These are phyloP conservation scores for Fusarium scirpi DNA, from an alignment of 2,329 filamentous ascomycete species.

Conservation along the genomic window DNA sequence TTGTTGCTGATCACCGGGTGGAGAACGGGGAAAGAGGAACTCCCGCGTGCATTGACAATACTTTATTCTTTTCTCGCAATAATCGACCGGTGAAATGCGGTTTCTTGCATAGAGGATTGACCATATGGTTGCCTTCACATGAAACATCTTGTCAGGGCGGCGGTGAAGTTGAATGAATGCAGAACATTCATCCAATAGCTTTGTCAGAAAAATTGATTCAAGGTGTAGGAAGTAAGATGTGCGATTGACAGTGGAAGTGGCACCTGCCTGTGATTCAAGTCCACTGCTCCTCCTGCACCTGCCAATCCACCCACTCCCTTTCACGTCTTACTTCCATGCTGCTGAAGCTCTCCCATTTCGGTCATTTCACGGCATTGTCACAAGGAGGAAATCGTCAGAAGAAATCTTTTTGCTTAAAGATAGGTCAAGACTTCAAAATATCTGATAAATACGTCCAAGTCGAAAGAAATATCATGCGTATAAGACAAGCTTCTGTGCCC, in stretches of 20 bases:
- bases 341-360: too few relatives aligned
- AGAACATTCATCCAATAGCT: neutral
- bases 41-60: constrained; percentile 25
- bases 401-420: neutral
- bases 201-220: neutral
- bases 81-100: constrained; percentile 16
- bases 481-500: neutral
- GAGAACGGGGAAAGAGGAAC: constrained; percentile 18
- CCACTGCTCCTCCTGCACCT: neutral
- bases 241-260: neutral
- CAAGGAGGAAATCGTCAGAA: too few relatives aligned
- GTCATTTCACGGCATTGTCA: too few relatives aligned
- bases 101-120: constrained; percentile 23
- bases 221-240: neutral
- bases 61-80: neutral
- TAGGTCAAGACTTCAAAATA: neutral
- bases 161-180: neutral
- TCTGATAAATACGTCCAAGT: neutral
- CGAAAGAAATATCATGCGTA: neutral
- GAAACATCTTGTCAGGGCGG: neutral
- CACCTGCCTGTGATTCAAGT: neutral
- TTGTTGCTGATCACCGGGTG: neutral
- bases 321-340: too few relatives aligned
- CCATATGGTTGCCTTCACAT: constrained; percentile 1
- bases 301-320: neutral